Percentiles rank a stretch among this genome's conserved stretches.
phyloP scores from a whole-genome alignment of 257 asterid genomes.

The Nicotiana knightiana region DNA sequence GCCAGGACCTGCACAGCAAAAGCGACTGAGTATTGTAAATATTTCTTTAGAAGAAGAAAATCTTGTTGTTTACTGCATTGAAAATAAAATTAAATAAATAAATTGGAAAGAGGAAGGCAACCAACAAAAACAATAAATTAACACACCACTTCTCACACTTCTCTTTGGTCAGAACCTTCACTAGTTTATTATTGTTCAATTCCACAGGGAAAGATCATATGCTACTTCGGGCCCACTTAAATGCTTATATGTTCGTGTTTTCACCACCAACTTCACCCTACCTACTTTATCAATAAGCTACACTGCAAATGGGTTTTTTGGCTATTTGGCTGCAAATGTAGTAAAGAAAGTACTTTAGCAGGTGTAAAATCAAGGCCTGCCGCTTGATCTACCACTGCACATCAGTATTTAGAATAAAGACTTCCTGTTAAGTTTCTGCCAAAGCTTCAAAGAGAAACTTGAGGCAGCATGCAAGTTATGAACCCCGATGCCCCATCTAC shows the following conservation, averaged over 20 bases:
- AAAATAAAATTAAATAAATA: neutral
- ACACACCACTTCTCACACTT: neutral
- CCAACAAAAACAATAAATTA: neutral
- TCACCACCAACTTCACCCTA: neutral
- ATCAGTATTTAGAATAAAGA: neutral
- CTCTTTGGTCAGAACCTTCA: neutral
- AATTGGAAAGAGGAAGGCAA: neutral
- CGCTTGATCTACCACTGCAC: neutral
- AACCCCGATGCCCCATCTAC: neutral
- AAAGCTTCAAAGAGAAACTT: neutral
- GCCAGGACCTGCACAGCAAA: slow-evolving; percentile 52
- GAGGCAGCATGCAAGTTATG: neutral
- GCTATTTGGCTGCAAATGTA: neutral
- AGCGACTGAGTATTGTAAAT: neutral
- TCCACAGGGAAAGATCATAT: neutral
- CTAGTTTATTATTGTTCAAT: neutral
- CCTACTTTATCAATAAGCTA: neutral
- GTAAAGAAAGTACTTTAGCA: neutral
- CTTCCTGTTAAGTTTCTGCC: neutral
- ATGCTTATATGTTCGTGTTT: neutral
- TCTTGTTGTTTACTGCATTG: neutral
- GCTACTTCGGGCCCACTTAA: neutral
- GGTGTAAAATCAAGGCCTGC: neutral
- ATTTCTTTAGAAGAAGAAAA: neutral
- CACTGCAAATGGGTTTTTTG: neutral